phyloP scores from a whole-genome alignment of 2,329 filamentous ascomycete genomes.

The Fusarium sp. region DNA sequence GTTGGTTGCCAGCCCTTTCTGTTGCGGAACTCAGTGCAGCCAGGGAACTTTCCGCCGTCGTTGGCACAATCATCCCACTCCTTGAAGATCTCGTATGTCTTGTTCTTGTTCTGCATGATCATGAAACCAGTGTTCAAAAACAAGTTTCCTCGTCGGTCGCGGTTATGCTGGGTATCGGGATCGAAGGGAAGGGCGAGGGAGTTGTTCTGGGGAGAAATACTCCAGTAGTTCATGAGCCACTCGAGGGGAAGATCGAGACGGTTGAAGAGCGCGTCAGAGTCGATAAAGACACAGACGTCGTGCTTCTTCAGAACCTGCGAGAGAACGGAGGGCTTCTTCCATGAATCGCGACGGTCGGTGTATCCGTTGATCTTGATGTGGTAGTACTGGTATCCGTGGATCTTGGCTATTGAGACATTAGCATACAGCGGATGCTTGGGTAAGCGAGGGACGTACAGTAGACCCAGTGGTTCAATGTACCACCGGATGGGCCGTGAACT shows the following conservation, averaged over 20 bases:
- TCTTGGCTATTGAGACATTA: constrained; percentile 52
- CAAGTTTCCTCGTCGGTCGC: constrained; percentile 55
- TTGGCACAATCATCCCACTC: constrained; percentile 61
- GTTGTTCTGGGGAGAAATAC: constrained; percentile 54
- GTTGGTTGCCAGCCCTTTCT: constrained; percentile 54
- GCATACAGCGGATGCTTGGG: background rate
- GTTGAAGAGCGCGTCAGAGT: constrained; percentile 60
- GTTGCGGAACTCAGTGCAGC: constrained; percentile 54
- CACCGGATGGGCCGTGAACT: constrained; percentile 56
- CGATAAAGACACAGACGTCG: constrained; percentile 58
- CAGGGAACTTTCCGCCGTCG: constrained; percentile 53
- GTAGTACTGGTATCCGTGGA: constrained; percentile 62
- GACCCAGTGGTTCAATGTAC: constrained; percentile 59
- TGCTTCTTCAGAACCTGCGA: constrained; percentile 57
- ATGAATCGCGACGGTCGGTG: constrained; percentile 57
- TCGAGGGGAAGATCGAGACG: constrained; percentile 60
- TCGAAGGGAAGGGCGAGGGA: constrained; percentile 59
- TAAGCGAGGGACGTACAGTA: constrained; percentile 50
- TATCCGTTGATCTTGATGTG: constrained; percentile 54
- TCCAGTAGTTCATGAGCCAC: constrained; percentile 63
- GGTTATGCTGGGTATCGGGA: constrained; percentile 54
- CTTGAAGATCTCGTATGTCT: constrained; percentile 61
- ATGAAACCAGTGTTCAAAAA: constrained; percentile 68
- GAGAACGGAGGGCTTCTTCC: constrained; percentile 61
- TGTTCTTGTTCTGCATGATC: constrained; percentile 63